Evolutionary conservation across 208 protist species (phyloP), one percentile per base, ranked within the genome.

Genomic region (Blastocrithidia nonstop): DNA sequence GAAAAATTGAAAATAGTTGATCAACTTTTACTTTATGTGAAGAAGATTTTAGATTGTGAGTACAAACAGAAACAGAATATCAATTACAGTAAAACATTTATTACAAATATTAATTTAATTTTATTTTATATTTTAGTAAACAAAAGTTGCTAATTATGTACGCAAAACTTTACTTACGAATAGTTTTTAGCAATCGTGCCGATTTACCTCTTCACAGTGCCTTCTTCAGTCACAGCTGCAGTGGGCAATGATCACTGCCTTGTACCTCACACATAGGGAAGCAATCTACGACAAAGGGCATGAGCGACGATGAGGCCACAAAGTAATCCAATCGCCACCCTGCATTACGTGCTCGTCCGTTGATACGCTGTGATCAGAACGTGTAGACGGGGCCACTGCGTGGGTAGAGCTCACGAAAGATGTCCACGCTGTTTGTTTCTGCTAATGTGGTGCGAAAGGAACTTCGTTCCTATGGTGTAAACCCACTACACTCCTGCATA

Each of bases 251-350:
- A 31, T 96, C 89, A 27, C 69, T 86, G 9, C 80, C 83, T 55
- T 66, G 54, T 26, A 91, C 59, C 22, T 77, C 45, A 8, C 75
- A 73, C 66, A 93, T 86, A 8, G 81, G 59, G 46, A 79, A 93
- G 54, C 65, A 82, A 45, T 92, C 82, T 36, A 85, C 69, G 27
- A 94, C 71, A 8, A 45, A 54, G 22, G 57, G 43, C 24, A 64
- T 50, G 15, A 96, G 43, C 15, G 52, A 28, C 23, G 63, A 44
- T 7, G 74, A 80, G 19, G 90, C 60, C n/a, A 96, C 62, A 61
- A 95, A 96, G 57, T 96, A 96, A 57, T 96, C 92, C 16, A 96
- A 38, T 19, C 92, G 66, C 89, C 92, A 96, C 19, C 92, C 88
- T 13, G 88, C 55, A 16, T 71, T 71, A 46, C 80, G 65, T n/a